Conservation (phyloP, 495 filamentous ascomycete species). For the Tuber brumale region DNA sequence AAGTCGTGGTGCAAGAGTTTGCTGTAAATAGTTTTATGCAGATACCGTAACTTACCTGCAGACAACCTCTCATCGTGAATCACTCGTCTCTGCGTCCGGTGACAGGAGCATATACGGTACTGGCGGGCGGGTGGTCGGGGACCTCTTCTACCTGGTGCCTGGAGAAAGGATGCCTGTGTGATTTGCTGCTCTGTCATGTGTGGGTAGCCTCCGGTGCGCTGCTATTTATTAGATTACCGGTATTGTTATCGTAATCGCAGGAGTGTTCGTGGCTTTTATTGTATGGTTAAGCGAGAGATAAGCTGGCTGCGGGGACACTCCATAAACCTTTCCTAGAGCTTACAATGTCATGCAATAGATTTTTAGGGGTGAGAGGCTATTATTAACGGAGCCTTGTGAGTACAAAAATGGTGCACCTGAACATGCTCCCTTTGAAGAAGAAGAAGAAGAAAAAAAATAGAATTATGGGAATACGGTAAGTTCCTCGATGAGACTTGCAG, state of each 20-base stretch:
- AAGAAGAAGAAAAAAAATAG: neutral
- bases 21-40: conserved; percentile 1
- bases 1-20: neutral
- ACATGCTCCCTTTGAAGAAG: neutral
- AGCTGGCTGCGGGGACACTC: neutral
- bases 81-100: neutral
- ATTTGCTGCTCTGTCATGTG: neutral
- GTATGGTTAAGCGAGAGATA: neutral
- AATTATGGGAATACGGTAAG: neutral
- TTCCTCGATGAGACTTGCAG: neutral
- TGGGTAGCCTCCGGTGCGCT: neutral
- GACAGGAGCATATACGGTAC: neutral
- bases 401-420: neutral
- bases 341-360: neutral
- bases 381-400: neutral
- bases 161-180: neutral
- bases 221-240: neutral
- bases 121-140: neutral
- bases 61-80: neutral
- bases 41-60: neutral
- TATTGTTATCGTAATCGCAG: neutral
- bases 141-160: neutral
- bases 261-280: neutral
- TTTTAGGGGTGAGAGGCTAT: neutral
- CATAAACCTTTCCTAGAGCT: neutral